Conservation (phyloP, 106 monocot genomes). For the Dendrobium catenatum region DNA sequence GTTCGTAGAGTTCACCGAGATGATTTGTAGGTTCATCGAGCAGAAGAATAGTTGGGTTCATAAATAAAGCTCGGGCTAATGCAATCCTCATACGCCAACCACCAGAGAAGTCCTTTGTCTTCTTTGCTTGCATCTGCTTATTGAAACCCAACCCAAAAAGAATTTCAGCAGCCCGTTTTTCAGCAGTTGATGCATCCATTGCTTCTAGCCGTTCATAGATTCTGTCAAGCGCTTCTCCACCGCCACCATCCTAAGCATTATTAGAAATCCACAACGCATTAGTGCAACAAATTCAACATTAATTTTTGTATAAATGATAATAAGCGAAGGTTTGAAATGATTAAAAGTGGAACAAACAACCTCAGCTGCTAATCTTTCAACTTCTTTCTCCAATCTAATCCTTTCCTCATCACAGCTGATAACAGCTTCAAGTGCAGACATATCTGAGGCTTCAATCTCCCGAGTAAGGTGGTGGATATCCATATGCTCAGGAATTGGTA, state of each 20-base stretch:
- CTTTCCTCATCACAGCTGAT: conserved; percentile 93
- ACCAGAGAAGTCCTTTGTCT: conserved; percentile 94
- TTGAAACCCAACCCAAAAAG: conserved; percentile 85
- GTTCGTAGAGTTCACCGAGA: conserved; percentile 52
- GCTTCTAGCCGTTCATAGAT: conserved; percentile 95
- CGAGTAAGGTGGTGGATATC: conserved; percentile 83
- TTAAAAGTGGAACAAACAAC: conserved; percentile 13
- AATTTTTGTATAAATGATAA: background rate
- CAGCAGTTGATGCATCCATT: conserved; percentile 89
- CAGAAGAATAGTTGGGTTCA: conserved; percentile 96
- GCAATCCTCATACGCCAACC: conserved; percentile 99
- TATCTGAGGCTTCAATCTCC: conserved; percentile 97
- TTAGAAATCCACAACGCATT: conserved; percentile 3
- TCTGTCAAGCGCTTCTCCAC: conserved; percentile 54
- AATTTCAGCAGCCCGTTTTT: conserved; percentile 99
- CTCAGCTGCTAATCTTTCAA: conserved; percentile 65
- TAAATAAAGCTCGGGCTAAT: conserved; percentile 88
- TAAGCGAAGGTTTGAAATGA: background rate
- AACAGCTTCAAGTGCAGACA: conserved; percentile 88
- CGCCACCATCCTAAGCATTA: conserved; percentile 55
- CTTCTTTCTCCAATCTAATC: conserved; percentile 79
- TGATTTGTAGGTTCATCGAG: conserved; percentile 99
- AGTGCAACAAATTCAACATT: background rate
- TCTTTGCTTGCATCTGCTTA: conserved; percentile 97
- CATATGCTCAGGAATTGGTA: conserved; percentile 97